Percentiles rank a stretch among this genome's conserved stretches.
Conservation (phyloP, 139 green algal species). For the Coccomyxa sp. region DNA sequence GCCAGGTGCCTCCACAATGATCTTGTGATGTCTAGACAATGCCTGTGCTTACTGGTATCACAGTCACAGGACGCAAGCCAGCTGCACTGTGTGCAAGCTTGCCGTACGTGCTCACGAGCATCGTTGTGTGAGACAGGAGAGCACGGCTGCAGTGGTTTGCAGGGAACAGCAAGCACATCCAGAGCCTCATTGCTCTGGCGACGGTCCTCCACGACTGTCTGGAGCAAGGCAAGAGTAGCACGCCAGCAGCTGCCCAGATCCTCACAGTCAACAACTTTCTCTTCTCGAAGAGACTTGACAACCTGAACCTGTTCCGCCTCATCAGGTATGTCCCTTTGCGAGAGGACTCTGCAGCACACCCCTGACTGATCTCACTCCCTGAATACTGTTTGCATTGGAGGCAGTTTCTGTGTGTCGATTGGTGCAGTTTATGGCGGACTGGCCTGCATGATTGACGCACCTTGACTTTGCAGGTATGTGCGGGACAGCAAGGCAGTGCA, state of each 20-base stretch:
- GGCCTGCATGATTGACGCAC: neutral
- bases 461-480: constrained; percentile 42
- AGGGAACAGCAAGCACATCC: constrained; percentile 24
- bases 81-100: no score
- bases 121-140: no score
- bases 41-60: no score
- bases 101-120: no score
- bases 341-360: no score
- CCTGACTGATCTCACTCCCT: no score
- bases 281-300: constrained; percentile 70
- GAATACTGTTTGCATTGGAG: no score
- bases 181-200: constrained; percentile 20
- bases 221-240: neutral
- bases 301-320: constrained; percentile 90
- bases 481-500: constrained; percentile 74
- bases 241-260: neutral
- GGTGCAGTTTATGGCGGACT: no score
- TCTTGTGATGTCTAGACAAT: no score
- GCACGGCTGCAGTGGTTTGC: no score
- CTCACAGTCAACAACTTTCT: constrained; percentile 83
- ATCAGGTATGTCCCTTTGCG: constrained; percentile 32
- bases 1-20: constrained; percentile 44
- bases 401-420: no score
- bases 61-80: no score
- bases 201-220: neutral